These are phyloP conservation scores for Aspergillus hiratsukae DNA, from an alignment of 2,329 filamentous ascomycete genomes.

Conservation along the genomic window DNA sequence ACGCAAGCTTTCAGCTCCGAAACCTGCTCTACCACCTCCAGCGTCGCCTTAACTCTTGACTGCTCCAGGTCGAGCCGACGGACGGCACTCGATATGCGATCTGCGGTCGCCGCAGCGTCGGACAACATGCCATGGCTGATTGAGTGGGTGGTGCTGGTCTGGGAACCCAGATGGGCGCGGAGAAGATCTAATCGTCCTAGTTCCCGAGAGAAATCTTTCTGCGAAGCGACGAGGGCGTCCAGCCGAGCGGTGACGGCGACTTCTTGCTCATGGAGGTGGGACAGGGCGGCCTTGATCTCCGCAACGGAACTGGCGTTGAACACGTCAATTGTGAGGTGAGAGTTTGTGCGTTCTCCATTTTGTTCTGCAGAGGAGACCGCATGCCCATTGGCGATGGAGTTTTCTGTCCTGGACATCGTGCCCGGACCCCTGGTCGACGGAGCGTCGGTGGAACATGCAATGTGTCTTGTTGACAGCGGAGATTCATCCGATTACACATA, in stretches of 20 bases:
- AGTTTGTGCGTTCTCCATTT: not conserved
- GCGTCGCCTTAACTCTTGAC: conserved; percentile 80
- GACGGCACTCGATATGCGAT: conserved; percentile 79
- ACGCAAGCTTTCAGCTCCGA: conserved; percentile 96
- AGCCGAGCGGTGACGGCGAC: conserved; percentile 68
- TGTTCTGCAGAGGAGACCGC: conserved; percentile 5
- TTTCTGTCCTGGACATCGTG: not conserved
- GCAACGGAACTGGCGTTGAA: conserved; percentile 69
- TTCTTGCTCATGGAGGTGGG: conserved; percentile 71
- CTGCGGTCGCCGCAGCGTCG: conserved; percentile 77
- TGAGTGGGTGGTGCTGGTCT: conserved; percentile 74
- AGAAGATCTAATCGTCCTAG: conserved; percentile 83
- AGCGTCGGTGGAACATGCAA: not conserved
- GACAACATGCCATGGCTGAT: conserved; percentile 91
- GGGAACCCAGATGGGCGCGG: conserved; percentile 80
- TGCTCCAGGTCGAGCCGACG: conserved; percentile 88
- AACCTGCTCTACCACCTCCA: conserved; percentile 91
- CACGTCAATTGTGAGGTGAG: conserved; percentile 40
- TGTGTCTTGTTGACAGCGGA: not conserved
- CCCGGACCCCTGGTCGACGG: not conserved
- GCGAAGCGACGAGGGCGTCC: conserved; percentile 71
- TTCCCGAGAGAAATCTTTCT: conserved; percentile 81
- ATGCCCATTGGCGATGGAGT: conserved; percentile 22
- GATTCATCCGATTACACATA: not conserved
- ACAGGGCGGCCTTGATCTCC: conserved; percentile 74